phyloP scores from a whole-genome alignment of 805 yeast genomes.

The Priceomyces haplophilus region DNA sequence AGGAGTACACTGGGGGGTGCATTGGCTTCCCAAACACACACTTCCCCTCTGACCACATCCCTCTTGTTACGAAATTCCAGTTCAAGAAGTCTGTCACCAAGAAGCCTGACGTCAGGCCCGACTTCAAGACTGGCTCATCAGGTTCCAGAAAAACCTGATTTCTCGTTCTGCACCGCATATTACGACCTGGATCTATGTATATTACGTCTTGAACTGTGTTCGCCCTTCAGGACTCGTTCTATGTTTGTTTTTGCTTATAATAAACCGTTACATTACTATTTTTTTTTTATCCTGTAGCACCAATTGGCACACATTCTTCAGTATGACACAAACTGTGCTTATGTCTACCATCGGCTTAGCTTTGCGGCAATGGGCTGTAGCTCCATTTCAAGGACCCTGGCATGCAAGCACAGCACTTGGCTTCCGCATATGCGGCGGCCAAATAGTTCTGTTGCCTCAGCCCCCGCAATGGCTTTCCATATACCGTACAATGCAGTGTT shows the following conservation, averaged over 20 bases:
- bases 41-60: constrained; percentile 92
- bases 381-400: too few relatives aligned
- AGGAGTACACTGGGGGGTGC: constrained; percentile 66
- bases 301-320: too few relatives aligned
- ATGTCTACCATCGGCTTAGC: too few relatives aligned
- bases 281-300: not conserved
- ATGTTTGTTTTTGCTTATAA: not conserved
- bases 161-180: not conserved
- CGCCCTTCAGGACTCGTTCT: not conserved
- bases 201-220: constrained; percentile 5
- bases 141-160: constrained; percentile 37
- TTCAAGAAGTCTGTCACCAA: constrained; percentile 47
- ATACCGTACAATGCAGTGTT: too few relatives aligned
- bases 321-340: too few relatives aligned
- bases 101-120: constrained; percentile 45
- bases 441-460: too few relatives aligned
- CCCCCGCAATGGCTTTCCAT: too few relatives aligned
- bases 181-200: constrained; percentile 5
- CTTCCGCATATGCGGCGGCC: too few relatives aligned
- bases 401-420: too few relatives aligned
- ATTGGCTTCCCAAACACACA: constrained; percentile 94
- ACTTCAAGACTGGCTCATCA: constrained; percentile 35
- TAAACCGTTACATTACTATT: not conserved
- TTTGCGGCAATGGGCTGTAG: too few relatives aligned
- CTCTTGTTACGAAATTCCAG: constrained; percentile 76